phyloP scores from a whole-genome alignment of 352 stramenopile genomes.

The Globisporangium heterothallicum region DNA sequence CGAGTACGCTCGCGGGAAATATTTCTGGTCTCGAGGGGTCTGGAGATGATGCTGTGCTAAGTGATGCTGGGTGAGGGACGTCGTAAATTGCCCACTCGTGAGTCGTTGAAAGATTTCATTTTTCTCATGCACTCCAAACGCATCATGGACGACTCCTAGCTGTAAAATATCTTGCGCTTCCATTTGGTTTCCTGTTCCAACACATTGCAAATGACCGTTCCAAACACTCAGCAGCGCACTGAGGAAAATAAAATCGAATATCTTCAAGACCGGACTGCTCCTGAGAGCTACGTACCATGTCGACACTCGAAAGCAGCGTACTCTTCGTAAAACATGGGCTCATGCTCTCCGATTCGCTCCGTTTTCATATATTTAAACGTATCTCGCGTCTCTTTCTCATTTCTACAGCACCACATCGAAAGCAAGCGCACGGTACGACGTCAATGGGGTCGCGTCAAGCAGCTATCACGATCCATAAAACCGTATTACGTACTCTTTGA shows the following conservation, averaged over 20 bases:
- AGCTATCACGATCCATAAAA: too few relatives aligned
- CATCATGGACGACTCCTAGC: conserved; percentile 39
- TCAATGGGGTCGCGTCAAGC: too few relatives aligned
- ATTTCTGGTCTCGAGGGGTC: conserved; percentile 16
- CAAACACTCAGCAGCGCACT: not conserved
- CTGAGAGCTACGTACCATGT: conserved; percentile 17
- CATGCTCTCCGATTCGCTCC: conserved; percentile 40
- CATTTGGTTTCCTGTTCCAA: conserved; percentile 32
- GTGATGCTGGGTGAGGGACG: conserved; percentile 13
- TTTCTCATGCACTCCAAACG: conserved; percentile 29
- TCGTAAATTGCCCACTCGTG: conserved; percentile 18
- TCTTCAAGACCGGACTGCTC: not conserved
- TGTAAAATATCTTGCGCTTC: conserved; percentile 49
- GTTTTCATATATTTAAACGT: conserved; percentile 60
- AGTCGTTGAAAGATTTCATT: conserved; percentile 35
- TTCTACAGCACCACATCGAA: conserved; percentile 20
- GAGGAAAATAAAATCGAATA: too few relatives aligned
- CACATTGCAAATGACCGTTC: too few relatives aligned
- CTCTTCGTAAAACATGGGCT: conserved; percentile 51
- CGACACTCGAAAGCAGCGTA: conserved; percentile 59
- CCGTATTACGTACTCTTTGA: conserved; percentile 29
- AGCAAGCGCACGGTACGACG: too few relatives aligned
- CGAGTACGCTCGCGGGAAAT: conserved; percentile 7
- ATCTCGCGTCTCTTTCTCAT: conserved; percentile 36
- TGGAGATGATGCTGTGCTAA: conserved; percentile 19